Evolutionary conservation across 2,329 filamentous ascomycete species (phyloP), one percentile per base, ranked within the genome.

Genomic region (Colletotrichum viniferum): DNA sequence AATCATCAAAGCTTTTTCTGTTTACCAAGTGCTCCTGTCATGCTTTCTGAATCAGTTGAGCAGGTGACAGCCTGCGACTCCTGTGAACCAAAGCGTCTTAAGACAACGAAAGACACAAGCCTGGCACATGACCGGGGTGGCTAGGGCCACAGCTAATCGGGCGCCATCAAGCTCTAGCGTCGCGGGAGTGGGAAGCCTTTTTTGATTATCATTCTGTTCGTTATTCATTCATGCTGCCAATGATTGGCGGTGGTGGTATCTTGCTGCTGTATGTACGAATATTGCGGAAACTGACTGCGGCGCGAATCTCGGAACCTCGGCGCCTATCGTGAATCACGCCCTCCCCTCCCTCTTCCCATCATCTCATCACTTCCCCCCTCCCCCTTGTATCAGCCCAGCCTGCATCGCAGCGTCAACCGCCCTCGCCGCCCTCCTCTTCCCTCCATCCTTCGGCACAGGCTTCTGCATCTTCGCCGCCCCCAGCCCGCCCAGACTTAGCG

Each of bases 131-230:
- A 43, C 69, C 14, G 24, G 72, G 72, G 61, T 74, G 68, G 69
- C 73, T 64, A 52, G 69, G 73, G 73, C 69, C 69, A 68, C 56
- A 68, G 63, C 73, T 75, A 75, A 75, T 72, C 62, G 61, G 30
- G 6, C 60, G 38, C 48, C 34, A 16, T 56, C 48, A 36, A 56
- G 24, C 16, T 64, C 14, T 55, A 63, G 58, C 21, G 28, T 66
- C 26, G 21, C 43, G 16, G 16, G 43, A 28, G 18, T 64, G 30
- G 48, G 43, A 58, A 21, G n/a, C 30, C 13, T 61, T 14, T 61
- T 36, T 32, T 14, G 5, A 32, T 52, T 26, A 24, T 38, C 56
- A 7, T 52, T 52, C 13, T 63, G 24, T 43, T 63, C 34, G 21
- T 52, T 63, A 64, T 62, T 65, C 56, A 58, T 24, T 71, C 52